These are phyloP conservation scores for Aureobasidium sp. DNA, from an alignment of 2,329 filamentous ascomycete species.

Conservation along the genomic window DNA sequence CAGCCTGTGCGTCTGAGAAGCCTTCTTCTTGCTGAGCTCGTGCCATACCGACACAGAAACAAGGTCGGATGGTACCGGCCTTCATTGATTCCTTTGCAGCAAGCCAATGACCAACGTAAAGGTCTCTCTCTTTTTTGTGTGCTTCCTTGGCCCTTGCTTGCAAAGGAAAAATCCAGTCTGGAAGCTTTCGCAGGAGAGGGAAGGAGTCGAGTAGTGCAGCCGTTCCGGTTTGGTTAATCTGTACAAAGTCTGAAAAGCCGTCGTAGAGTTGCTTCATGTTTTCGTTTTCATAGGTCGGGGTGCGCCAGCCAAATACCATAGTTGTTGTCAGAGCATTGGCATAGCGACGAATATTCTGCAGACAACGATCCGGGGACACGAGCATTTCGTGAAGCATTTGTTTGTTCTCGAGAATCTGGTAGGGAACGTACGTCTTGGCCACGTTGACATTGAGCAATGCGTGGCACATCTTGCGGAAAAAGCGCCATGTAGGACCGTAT, in stretches of 20 bases:
- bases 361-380: constrained; percentile 26
- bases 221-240: constrained; percentile 14
- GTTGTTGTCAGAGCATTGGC: constrained; percentile 30
- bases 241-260: constrained; percentile 6
- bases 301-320: constrained; percentile 31
- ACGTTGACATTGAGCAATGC: constrained; percentile 23
- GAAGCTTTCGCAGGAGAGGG: constrained; percentile 43
- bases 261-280: constrained; percentile 21
- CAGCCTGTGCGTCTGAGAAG: constrained; percentile 30
- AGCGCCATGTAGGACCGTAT: constrained; percentile 25
- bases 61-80: constrained; percentile 22
- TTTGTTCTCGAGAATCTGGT: constrained; percentile 23
- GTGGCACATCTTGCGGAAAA: constrained; percentile 26
- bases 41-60: constrained; percentile 21
- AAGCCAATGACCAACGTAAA: constrained; percentile 31
- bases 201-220: constrained; percentile 30
- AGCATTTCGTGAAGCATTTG: constrained; percentile 23
- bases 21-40: constrained; percentile 24
- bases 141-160: constrained; percentile 26
- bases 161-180: constrained; percentile 26
- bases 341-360: constrained; percentile 29
- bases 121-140: constrained; percentile 27
- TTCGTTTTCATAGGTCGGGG: constrained; percentile 22
- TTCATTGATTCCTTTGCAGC: constrained; percentile 27
- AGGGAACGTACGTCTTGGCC: constrained; percentile 23